These are phyloP conservation scores for Endothia cerciana DNA, from an alignment of 2,329 filamentous ascomycete genomes.

Conservation along the genomic window DNA sequence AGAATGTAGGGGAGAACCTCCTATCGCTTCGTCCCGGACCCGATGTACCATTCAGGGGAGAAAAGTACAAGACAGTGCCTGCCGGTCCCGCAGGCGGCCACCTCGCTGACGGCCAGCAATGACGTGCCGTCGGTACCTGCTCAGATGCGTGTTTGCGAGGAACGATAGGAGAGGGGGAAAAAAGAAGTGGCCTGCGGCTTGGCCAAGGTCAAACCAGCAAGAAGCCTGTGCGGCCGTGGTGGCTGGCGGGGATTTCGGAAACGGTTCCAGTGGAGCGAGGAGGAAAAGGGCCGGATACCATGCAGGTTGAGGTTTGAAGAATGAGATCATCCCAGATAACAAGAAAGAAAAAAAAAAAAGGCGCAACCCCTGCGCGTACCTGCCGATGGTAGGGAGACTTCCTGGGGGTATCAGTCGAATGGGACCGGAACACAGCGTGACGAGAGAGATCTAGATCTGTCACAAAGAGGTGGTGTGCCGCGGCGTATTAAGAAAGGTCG, in stretches of 20 bases:
- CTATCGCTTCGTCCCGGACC: neutral
- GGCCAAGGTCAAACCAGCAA: constrained; percentile 23
- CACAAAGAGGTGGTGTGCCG: constrained; percentile 4
- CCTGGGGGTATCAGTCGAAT: neutral
- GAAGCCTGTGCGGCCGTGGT: constrained; percentile 24
- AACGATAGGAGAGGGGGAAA: neutral
- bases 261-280: constrained; percentile 24
- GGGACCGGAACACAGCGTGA: constrained; percentile 1
- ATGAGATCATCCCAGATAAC: constrained; percentile 27
- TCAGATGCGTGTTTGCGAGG: neutral
- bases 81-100: neutral
- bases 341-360: neutral
- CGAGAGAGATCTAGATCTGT: constrained; percentile 13
- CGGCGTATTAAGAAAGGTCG: constrained; percentile 11
- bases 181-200: neutral
- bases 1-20: neutral
- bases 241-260: constrained; percentile 27
- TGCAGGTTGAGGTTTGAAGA: constrained; percentile 24
- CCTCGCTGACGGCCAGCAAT: neutral
- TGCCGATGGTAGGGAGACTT: constrained; percentile 3
- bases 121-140: neutral
- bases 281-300: constrained; percentile 30
- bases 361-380: constrained; percentile 15
- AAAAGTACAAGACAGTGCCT: neutral
- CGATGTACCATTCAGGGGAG: neutral